These are phyloP conservation scores for Proliferodiscus dingleyae DNA, from an alignment of 2,329 filamentous ascomycete genomes.

Conservation along the genomic window DNA sequence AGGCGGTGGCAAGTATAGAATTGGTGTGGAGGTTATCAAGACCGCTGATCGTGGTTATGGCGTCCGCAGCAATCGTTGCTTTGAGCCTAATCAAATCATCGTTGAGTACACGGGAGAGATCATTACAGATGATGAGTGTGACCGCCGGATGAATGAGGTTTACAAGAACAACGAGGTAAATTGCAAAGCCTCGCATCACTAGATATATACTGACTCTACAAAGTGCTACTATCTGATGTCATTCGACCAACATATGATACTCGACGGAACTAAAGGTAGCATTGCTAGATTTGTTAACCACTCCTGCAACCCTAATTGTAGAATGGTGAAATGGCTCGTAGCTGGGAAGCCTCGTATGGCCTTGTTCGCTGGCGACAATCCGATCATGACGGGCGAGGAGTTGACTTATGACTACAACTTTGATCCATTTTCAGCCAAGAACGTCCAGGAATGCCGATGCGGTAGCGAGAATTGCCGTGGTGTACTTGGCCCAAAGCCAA, in stretches of 20 bases:
- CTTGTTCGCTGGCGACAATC: constrained; percentile 83
- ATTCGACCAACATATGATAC: constrained; percentile 97
- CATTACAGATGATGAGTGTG: constrained; percentile 90
- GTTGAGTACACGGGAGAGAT: constrained; percentile 98
- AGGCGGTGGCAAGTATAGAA: constrained; percentile 77
- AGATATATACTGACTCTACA: constrained; percentile 15
- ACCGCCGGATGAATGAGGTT: constrained; percentile 84
- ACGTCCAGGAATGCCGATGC: constrained; percentile 62
- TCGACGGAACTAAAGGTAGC: constrained; percentile 91
- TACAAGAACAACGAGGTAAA: constrained; percentile 91
- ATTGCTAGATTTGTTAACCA: constrained; percentile 98
- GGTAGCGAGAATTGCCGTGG: constrained; percentile 60
- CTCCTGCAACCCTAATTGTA: constrained; percentile 91
- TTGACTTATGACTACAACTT: constrained; percentile 89
- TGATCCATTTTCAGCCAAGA: constrained; percentile 64
- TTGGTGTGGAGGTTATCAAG: constrained; percentile 93
- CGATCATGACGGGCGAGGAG: constrained; percentile 92
- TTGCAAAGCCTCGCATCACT: constrained; percentile 14
- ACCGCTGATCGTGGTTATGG: constrained; percentile 85
- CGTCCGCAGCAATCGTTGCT: constrained; percentile 83
- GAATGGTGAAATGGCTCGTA: constrained; percentile 98
- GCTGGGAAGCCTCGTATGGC: constrained; percentile 92
- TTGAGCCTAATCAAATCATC: constrained; percentile 87
- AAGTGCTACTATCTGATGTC: constrained; percentile 98
- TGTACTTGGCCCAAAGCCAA: constrained; percentile 56